Evolutionary conservation across 257 asterid genomes (phyloP).

Genomic region (Solanum ossicruentum): DNA sequence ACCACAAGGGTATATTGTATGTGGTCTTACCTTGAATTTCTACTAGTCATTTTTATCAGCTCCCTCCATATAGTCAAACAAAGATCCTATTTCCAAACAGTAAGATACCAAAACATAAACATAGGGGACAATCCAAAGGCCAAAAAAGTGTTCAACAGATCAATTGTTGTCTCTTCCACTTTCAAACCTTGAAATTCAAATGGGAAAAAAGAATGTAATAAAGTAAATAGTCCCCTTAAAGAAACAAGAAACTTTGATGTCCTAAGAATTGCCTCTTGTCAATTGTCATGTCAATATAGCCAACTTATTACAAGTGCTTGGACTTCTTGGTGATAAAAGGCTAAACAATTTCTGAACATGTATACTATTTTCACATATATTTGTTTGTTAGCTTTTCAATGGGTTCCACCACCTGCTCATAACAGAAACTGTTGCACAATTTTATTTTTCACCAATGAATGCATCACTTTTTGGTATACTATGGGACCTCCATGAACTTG

Average conservation of each 20-base stretch:
- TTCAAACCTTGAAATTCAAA: not conserved
- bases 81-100: not conserved
- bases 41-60: too few relatives aligned
- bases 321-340: not conserved
- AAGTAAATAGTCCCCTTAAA: not conserved
- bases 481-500: not conserved
- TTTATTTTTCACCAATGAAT: not conserved
- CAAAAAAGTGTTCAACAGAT: not conserved
- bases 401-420: not conserved
- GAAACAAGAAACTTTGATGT: not conserved
- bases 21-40: too few relatives aligned
- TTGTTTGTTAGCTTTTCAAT: not conserved
- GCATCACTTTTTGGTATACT: not conserved
- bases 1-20: too few relatives aligned
- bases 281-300: not conserved
- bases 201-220: not conserved
- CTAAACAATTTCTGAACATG: conserved; percentile 2
- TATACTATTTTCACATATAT: not conserved
- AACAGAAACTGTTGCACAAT: not conserved
- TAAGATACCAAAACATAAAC: not conserved
- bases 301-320: not conserved
- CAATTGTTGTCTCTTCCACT: not conserved
- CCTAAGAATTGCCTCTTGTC: not conserved
- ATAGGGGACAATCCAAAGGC: not conserved
- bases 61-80: not conserved